These are phyloP conservation scores for Lobosporangium transversale DNA, from an alignment of 192 early-diverging fungal genomes.

Conservation along the genomic window DNA sequence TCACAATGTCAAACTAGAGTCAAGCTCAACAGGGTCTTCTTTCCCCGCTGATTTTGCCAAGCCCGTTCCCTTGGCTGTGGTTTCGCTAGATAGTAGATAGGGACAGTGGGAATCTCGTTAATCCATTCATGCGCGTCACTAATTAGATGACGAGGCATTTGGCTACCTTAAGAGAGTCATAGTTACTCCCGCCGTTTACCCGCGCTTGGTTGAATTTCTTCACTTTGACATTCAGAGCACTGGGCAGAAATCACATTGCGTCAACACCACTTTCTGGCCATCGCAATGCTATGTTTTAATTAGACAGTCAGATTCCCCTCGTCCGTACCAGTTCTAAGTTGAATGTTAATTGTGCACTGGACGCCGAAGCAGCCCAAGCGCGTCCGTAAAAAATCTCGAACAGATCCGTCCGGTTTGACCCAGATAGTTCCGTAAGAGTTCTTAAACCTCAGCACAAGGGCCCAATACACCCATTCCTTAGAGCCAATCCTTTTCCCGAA, in stretches of 20 bases:
- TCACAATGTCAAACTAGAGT: constrained; percentile 65
- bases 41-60: constrained; percentile 69
- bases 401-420: constrained; percentile 42
- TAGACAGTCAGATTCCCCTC: constrained; percentile 86
- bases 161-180: constrained; percentile 81
- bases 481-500: constrained; percentile 87
- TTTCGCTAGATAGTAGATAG: constrained; percentile 80
- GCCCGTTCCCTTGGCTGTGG: constrained; percentile 67
- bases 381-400: constrained; percentile 57
- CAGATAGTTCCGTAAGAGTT: constrained; percentile 30
- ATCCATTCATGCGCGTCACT: constrained; percentile 80
- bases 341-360: no score
- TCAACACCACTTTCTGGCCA: constrained; percentile 79
- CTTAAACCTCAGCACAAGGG: constrained; percentile 31
- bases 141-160: constrained; percentile 76
- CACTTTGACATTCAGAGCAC: constrained; percentile 89
- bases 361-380: constrained; percentile 29
- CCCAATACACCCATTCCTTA: constrained; percentile 74
- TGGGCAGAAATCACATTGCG: constrained; percentile 88
- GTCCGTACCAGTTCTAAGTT: constrained; percentile 86
- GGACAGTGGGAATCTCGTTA: constrained; percentile 74
- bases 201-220: constrained; percentile 79
- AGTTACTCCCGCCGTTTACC: constrained; percentile 85
- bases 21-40: constrained; percentile 82
- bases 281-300: constrained; percentile 91